Percentiles rank a stretch among this genome's conserved stretches.
Evolutionary conservation across 306 rosid genomes (phyloP).

Genomic region (Trichosanthes truncata): DNA sequence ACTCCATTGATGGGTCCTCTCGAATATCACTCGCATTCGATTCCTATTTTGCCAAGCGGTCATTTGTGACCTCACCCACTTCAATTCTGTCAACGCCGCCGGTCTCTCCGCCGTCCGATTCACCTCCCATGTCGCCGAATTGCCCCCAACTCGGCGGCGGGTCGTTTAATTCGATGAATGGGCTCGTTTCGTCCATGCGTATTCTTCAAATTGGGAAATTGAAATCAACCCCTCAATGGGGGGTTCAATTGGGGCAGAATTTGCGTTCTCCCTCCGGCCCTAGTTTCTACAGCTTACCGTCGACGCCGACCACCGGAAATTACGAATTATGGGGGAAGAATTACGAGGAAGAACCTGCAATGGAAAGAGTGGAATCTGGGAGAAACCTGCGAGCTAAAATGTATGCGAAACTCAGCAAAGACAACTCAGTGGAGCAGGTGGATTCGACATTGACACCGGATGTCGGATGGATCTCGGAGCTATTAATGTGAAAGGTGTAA

Average conservation of each 20-base stretch:
- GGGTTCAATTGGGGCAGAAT: not conserved
- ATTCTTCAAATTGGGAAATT: slow-evolving; percentile 24
- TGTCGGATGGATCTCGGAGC: slow-evolving; percentile 60
- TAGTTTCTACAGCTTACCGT: not conserved
- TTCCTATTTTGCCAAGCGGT: not conserved
- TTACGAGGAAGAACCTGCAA: slow-evolving; percentile 39
- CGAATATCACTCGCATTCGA: slow-evolving; percentile 17
- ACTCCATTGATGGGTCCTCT: slow-evolving; percentile 16
- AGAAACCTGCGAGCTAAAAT: slow-evolving; percentile 52
- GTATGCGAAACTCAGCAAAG: slow-evolving; percentile 53
- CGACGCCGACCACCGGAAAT: not conserved
- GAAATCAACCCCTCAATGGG: slow-evolving; percentile 24
- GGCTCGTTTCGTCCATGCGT: slow-evolving; percentile 36
- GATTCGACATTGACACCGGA: slow-evolving; percentile 27
- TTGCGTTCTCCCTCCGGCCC: not conserved
- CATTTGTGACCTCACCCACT: slow-evolving; percentile 42
- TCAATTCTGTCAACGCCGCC: slow-evolving; percentile 46
- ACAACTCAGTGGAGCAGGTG: slow-evolving; percentile 30
- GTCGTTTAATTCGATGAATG: slow-evolving; percentile 16
- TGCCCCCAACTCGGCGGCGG: slow-evolving; percentile 15
- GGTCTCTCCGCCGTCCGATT: slow-evolving; percentile 29
- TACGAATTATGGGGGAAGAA: slow-evolving; percentile 26
- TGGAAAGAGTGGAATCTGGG: slow-evolving; percentile 90
- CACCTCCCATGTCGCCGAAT: slow-evolving; percentile 45
- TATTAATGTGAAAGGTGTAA: slow-evolving; percentile 21